phyloP scores from a whole-genome alignment of 768 basidiomycete genomes.

The Artomyces pyxidatus region DNA sequence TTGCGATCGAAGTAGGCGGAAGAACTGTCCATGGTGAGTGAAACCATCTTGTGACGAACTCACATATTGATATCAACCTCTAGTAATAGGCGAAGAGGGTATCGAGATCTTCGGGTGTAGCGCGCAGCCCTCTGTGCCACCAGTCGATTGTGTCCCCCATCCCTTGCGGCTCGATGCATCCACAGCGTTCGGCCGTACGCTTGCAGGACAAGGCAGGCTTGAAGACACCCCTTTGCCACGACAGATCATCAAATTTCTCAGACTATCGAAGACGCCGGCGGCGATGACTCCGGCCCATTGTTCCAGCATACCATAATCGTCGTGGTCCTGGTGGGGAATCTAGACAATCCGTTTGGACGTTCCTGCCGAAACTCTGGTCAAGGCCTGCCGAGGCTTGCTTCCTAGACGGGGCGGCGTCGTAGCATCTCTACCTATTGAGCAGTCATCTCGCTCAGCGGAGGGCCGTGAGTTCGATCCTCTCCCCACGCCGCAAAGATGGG shows the following conservation, averaged over 20 bases:
- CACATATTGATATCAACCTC: not conserved
- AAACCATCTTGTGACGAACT: not conserved
- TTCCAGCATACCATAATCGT: constrained; percentile 75
- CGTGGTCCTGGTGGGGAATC: constrained; percentile 48
- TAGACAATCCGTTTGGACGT: constrained; percentile 76
- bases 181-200: constrained; percentile 33
- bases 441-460: constrained; percentile 35
- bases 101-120: constrained; percentile 56
- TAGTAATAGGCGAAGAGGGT: constrained; percentile 35
- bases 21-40: constrained; percentile 12
- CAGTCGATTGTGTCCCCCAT: constrained; percentile 70
- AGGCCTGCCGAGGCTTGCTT: constrained; percentile 47
- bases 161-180: constrained; percentile 71
- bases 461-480: constrained; percentile 69
- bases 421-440: constrained; percentile 57
- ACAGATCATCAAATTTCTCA: constrained; percentile 53
- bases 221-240: constrained; percentile 41
- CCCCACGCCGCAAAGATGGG: constrained; percentile 80
- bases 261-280: constrained; percentile 75
- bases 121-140: constrained; percentile 41
- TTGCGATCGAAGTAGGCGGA: constrained; percentile 10
- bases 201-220: constrained; percentile 36
- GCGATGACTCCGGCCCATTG: constrained; percentile 72
- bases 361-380: constrained; percentile 55
- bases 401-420: constrained; percentile 39